Percentiles rank a stretch among this genome's conserved stretches.
Evolutionary conservation across 345 rosid species (phyloP).

Genomic region (Brassica carinata): DNA sequence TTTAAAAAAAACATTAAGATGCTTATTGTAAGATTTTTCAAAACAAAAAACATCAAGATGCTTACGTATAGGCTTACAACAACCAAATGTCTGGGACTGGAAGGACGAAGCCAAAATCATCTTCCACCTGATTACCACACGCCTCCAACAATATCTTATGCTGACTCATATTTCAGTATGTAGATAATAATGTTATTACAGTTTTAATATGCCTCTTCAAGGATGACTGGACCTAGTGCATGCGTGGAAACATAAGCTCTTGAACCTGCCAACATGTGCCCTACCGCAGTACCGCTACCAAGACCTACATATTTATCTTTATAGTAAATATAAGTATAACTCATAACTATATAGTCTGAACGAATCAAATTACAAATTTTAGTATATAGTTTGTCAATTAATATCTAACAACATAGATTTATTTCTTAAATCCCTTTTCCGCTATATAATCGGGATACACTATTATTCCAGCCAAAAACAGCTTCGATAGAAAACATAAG

Average conservation of each 20-base stretch:
- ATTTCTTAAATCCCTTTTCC: not conserved
- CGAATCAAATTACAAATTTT: not conserved
- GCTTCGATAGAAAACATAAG: conserved; percentile 7
- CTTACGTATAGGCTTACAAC: not conserved
- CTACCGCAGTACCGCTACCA: not conserved
- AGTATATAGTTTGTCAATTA: not conserved
- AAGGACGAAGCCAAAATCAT: not conserved
- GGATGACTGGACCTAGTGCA: not conserved
- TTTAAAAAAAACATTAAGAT: not conserved
- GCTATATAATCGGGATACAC: conserved; percentile 1
- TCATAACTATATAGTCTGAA: not conserved
- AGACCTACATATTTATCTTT: conserved; percentile 7
- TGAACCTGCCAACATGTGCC: conserved; percentile 22
- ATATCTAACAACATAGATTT: not conserved
- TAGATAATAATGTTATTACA: not conserved
- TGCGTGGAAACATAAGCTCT: conserved; percentile 25
- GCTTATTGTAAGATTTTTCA: not conserved
- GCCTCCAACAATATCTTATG: conserved; percentile 18
- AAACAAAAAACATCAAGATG: not conserved
- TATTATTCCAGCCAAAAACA: not conserved
- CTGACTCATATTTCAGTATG: conserved; percentile 31
- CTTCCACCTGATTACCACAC: conserved; percentile 29
- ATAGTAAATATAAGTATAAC: not conserved
- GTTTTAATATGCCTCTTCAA: not conserved
- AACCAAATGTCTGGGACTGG: not conserved